A percentile compares a stretch with the other conserved stretches of the same genome.
Evolutionary conservation across 441 rosid species (phyloP).

Genomic region (Populus hybrid): DNA sequence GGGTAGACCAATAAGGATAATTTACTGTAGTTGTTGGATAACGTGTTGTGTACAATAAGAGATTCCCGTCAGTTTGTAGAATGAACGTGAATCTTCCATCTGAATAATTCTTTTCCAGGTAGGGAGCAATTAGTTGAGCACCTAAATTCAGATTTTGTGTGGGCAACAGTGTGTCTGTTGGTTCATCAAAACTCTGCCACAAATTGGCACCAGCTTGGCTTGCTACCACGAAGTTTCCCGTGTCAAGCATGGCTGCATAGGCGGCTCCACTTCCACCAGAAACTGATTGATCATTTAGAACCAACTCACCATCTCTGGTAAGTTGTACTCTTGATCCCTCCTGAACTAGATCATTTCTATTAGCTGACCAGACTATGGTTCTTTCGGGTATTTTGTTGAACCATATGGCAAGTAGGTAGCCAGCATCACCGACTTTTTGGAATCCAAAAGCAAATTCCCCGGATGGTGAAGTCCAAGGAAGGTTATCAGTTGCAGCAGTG

Average conservation of each 20-base stretch:
- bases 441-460: conserved; percentile 30
- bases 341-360: not conserved
- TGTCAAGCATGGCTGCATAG: conserved; percentile 21
- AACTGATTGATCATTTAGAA: conserved; percentile 23
- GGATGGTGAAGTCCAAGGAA: too few species aligned
- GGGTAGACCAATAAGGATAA: not conserved
- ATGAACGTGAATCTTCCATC: conserved; percentile 36
- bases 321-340: conserved; percentile 29
- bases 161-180: too few species aligned
- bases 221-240: conserved; percentile 30
- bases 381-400: conserved; percentile 13
- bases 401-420: conserved; percentile 23
- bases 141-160: too few species aligned
- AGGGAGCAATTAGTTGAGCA: too few species aligned
- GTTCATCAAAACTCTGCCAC: conserved; percentile 23
- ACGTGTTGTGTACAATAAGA: conserved; percentile 13
- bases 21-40: not conserved
- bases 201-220: not conserved
- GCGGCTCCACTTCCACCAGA: not conserved
- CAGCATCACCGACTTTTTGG: not conserved
- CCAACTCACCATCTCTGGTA: conserved; percentile 15
- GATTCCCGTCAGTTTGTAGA: conserved; percentile 5
- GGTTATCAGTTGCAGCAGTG: not conserved
- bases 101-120: conserved; percentile 7
- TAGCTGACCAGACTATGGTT: conserved; percentile 31